phyloP scores from a whole-genome alignment of 257 asterid genomes.

The Solanum commersonii region DNA sequence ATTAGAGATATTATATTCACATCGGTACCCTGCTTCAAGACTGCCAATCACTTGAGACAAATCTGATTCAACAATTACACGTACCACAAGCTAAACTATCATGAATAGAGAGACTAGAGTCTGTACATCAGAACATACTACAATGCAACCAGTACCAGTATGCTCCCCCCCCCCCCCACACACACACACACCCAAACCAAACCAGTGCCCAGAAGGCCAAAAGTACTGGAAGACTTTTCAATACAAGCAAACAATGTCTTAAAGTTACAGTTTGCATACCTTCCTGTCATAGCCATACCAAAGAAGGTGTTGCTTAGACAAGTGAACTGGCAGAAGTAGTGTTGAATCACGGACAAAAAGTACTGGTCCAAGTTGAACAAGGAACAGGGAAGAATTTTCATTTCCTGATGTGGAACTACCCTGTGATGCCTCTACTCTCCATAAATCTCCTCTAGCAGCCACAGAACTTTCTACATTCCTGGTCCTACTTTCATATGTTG shows the following conservation, averaged over 20 bases:
- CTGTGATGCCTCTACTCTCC: slow-evolving; percentile 96
- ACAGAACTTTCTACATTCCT: slow-evolving; percentile 65
- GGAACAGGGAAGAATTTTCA: slow-evolving; percentile 68
- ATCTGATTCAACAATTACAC: neutral
- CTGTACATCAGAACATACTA: neutral
- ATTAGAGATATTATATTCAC: neutral
- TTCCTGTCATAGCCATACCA: slow-evolving; percentile 99
- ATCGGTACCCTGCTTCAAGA: neutral
- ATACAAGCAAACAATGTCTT: neutral
- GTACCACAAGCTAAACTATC: neutral
- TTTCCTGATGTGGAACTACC: slow-evolving; percentile 76
- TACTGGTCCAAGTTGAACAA: slow-evolving; percentile 95
- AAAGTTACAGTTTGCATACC: slow-evolving; percentile 32
- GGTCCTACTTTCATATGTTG: slow-evolving; percentile 75
- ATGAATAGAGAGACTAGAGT: neutral
- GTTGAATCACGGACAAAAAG: slow-evolving; percentile 98
- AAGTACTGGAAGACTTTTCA: neutral
- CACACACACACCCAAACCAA: too few relatives aligned
- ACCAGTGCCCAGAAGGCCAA: neutral
- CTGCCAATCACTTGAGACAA: neutral
- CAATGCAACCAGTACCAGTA: neutral
- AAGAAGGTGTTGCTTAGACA: slow-evolving; percentile 88
- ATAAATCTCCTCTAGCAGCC: slow-evolving; percentile 88
- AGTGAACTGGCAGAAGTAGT: slow-evolving; percentile 84
- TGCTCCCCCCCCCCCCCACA: neutral